Evolutionary conservation across 768 basidiomycete genomes (phyloP), one percentile per base, ranked within the genome.

Genomic region (Rubroboletus satanas): DNA sequence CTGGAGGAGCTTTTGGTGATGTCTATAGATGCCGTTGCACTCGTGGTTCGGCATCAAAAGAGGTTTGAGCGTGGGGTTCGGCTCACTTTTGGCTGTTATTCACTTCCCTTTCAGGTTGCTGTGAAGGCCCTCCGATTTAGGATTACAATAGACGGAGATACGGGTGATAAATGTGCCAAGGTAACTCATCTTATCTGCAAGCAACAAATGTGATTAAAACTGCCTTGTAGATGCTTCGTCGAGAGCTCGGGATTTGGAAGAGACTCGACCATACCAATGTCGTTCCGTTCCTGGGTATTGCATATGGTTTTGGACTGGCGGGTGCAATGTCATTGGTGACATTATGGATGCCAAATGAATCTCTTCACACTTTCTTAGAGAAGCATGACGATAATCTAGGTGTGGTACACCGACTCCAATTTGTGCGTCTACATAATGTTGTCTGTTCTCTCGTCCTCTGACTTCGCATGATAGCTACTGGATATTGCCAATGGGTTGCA

Each of bases 111-210:
- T 18, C 32, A 67, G 66, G 63, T 65, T n/a, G 63, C 66, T 12
- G 66, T 67, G 1, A 66, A 67, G 48, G 61, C 58, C 0, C 35
- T 66, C 11, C 50, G 61, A 28, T 65, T 60, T 39, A 44, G 14
- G 0, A 15, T 51, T 18, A 14, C 48, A 12, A n/a, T 49, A 6
- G 45, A 60, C 15, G 49, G 44, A 10, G 37, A 47, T 41, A 7
- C 5, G 1, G 2, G 14, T 18, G n/a, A 14, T 7, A 21, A 41
- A 41, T 23, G 3, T 23, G 12, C 1, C 12, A 41, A 23, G 39
- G 39, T 41, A 23, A 41, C 4, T 5, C 39, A 14, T 12, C 10
- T 23, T 12, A 21, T 41, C 21, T 21, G 21, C 21, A 14, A 41
- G 18, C 14, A 6, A 21, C 21, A 23, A 12, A 21, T 7, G 12